Evolutionary conservation across 768 basidiomycete species (phyloP).

Genomic region (Lentinula detonsa): DNA sequence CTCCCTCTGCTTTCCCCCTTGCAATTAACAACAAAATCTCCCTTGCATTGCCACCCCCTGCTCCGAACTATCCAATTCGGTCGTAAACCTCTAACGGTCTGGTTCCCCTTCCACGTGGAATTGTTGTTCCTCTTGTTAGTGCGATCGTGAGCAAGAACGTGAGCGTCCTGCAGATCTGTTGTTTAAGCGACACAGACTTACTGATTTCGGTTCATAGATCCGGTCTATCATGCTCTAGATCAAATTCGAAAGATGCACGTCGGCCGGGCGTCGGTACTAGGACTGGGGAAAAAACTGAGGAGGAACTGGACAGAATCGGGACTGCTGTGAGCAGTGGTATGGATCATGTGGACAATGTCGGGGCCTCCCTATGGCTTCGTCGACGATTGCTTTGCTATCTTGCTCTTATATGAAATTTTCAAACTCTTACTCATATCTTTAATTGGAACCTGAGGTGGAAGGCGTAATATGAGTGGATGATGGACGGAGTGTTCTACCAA

Average conservation of each 20-base stretch:
- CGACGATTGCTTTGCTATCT: background rate
- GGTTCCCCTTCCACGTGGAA: background rate
- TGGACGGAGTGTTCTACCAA: too few relatives aligned
- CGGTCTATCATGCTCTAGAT: conserved; percentile 3
- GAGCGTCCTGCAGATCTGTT: conserved; percentile 24
- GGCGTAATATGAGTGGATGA: background rate
- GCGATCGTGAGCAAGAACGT: conserved; percentile 68
- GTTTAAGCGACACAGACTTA: background rate
- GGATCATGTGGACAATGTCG: too few relatives aligned
- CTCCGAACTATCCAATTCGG: conserved; percentile 7
- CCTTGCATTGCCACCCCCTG: conserved; percentile 11
- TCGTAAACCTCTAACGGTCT: background rate
- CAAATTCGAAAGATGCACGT: background rate
- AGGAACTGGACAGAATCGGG: too few relatives aligned
- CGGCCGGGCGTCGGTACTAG: too few relatives aligned
- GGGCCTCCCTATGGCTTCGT: background rate
- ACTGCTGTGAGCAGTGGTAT: too few relatives aligned
- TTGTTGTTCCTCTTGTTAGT: conserved; percentile 26
- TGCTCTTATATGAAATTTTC: background rate
- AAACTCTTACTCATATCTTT: background rate
- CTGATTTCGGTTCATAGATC: background rate
- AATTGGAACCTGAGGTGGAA: background rate
- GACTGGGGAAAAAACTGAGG: too few relatives aligned
- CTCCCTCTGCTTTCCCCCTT: conserved; percentile 4
- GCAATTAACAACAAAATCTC: background rate